These are phyloP conservation scores for Dicorynia guianensis DNA, from an alignment of 306 rosid species.

Conservation along the genomic window DNA sequence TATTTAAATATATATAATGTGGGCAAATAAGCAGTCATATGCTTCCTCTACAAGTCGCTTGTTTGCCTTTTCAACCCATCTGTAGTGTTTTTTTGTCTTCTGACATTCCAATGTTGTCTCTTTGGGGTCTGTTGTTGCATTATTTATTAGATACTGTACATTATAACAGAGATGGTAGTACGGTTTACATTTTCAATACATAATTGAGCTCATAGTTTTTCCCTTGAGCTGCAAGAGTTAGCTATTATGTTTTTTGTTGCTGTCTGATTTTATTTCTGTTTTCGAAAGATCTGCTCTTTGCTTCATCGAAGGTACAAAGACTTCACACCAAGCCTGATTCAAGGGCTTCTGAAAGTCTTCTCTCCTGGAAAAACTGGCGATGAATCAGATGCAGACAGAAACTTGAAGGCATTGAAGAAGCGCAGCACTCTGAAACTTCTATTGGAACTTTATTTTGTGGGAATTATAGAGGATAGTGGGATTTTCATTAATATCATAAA, in stretches of 20 bases:
- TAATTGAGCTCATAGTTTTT: constrained; percentile 2
- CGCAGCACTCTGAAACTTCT: constrained; percentile 92
- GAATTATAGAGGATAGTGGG: constrained; percentile 84
- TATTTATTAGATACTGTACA: background rate
- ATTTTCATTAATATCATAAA: constrained; percentile 82
- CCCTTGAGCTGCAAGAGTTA: background rate
- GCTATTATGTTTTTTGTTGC: constrained; percentile 19
- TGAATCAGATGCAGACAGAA: constrained; percentile 83
- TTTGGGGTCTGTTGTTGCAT: background rate
- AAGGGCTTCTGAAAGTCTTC: constrained; percentile 92
- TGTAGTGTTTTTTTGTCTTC: constrained; percentile 2
- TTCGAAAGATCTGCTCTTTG: constrained; percentile 85
- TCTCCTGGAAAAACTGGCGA: constrained; percentile 90
- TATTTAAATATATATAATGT: background rate
- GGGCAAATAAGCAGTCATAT: background rate
- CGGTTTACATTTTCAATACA: background rate
- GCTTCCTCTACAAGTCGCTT: background rate
- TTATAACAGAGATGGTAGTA: too few species aligned
- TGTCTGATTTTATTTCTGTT: constrained; percentile 36
- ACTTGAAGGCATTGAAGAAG: constrained; percentile 96
- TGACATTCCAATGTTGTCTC: constrained; percentile 19
- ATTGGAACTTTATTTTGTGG: constrained; percentile 92
- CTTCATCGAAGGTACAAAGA: constrained; percentile 99
- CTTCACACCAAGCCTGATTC: constrained; percentile 84
- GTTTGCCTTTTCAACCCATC: constrained; percentile 15